Conservation (phyloP, 108 stramenopile genomes). For the Schizochytrium sp. region DNA sequence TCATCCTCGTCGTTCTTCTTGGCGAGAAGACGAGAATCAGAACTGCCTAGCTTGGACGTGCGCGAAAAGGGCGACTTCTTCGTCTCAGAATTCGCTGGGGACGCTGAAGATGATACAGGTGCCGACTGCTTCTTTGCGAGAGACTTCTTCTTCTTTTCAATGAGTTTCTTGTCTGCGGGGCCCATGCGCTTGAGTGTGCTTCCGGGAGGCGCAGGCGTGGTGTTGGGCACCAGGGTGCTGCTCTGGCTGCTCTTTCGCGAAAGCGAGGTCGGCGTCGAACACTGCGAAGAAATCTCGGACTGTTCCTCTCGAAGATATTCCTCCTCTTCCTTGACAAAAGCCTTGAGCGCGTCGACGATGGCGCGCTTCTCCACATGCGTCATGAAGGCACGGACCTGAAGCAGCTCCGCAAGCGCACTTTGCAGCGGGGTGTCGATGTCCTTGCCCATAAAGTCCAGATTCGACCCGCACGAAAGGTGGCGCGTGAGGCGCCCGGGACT, state of each 20-base stretch:
- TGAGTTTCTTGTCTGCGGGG: background rate
- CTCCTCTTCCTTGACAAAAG: background rate
- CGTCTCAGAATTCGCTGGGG: no score
- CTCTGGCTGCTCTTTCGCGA: background rate
- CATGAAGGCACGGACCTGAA: background rate
- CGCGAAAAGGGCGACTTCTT: no score
- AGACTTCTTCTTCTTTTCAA: background rate
- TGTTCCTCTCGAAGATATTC: background rate
- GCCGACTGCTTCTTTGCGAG: background rate
- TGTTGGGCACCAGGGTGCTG: background rate
- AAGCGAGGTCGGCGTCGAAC: background rate
- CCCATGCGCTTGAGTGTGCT: background rate
- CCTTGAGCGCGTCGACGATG: background rate
- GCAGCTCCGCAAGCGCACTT: background rate
- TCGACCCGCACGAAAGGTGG: conserved; percentile 10
- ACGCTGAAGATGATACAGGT: no score
- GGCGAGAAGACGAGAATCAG: no score
- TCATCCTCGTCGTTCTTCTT: no score
- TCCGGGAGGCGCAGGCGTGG: background rate
- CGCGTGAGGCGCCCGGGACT: background rate
- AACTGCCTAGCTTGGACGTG: no score
- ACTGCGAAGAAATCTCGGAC: background rate
- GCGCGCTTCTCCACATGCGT: background rate
- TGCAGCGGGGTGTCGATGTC: conserved; percentile 9
- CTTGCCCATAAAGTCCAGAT: background rate